Evolutionary conservation across 768 basidiomycete species (phyloP), one percentile per base, ranked within the genome.

Genomic region (Tricholoma bakamatsutake): DNA sequence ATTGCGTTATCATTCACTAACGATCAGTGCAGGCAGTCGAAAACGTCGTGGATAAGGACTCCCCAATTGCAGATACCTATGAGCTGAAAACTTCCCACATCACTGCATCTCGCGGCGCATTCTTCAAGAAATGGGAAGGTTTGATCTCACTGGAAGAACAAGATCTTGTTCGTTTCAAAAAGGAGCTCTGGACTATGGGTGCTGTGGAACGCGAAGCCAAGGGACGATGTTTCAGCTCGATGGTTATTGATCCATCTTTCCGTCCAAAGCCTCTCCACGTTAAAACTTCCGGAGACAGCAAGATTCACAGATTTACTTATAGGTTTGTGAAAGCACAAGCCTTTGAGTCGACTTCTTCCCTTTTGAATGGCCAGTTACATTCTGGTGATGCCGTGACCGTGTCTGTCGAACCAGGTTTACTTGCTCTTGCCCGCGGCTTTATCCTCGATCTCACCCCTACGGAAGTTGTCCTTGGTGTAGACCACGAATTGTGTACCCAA

Each of bases 131-230:
- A 61, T 99, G 97, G 97, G 97, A 99, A 66, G 72, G 76, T 2
- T 77, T 98, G 13, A 76, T 98, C 54, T 78, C 91, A 2, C 57
- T 80, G 21, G 97, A 99, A 67, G 97, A 98, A 66, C 85, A 87
- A 55, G 95, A 97, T 60, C 74, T 90, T 12, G 72, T 87, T 9
- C 80, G 90, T 17, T 94, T 92, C 73, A 84, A 84, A 66, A 90
- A 89, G 60, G 95, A 99, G 63, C 75, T 98, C 8, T 99, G 97
- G 97, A 94, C 90, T 0, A 82, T 96, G 79, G 80, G 80, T 5
- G 92, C 93, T 0, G 73, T 69, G 15, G 86, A 94, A 62, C 79
- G 97, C 54, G 90, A 93, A 68, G 78, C 73, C 53, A 81, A 80
- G 40, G 97, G 97, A 2, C 77, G 94, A 59, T 97, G 94, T 65